These are phyloP conservation scores for Carex pumila DNA, from an alignment of 176 grass and related monocot species.

Conservation along the genomic window DNA sequence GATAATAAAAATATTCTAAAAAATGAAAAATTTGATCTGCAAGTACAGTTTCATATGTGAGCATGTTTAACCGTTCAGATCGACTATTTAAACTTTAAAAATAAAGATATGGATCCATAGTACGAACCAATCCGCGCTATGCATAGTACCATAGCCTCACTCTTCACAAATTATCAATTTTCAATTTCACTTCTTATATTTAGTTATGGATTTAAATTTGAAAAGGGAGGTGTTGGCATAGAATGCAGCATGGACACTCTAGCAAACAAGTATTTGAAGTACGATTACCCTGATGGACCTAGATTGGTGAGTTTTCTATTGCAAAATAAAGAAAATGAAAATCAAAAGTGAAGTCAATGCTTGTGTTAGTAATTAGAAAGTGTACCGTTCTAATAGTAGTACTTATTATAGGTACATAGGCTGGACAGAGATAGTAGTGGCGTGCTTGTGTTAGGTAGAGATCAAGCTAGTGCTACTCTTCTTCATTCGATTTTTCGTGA, in stretches of 20 bases:
- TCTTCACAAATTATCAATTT: background rate
- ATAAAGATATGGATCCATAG: too few species aligned
- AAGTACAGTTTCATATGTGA: too few species aligned
- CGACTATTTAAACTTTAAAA: too few species aligned
- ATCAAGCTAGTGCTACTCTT: constrained; percentile 63
- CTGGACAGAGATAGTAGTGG: constrained; percentile 97
- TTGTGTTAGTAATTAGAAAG: too few species aligned
- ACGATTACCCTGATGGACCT: constrained; percentile 49
- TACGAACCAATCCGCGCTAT: too few species aligned
- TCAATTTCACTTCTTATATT: background rate
- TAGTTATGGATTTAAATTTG: constrained; percentile 25
- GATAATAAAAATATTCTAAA: too few species aligned
- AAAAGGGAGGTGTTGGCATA: constrained; percentile 78
- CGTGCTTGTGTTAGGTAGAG: constrained; percentile 77
- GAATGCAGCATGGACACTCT: constrained; percentile 76
- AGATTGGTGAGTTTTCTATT: constrained; percentile 54
- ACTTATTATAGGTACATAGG: constrained; percentile 66
- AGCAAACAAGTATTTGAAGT: constrained; percentile 49
- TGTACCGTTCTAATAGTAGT: background rate
- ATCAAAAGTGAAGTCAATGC: background rate
- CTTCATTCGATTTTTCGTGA: constrained; percentile 92
- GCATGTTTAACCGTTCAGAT: too few species aligned
- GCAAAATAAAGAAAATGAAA: background rate
- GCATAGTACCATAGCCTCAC: too few species aligned
- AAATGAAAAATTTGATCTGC: too few species aligned